Conservation (phyloP, 2,329 filamentous ascomycete species). For the Botrytis galanthina region DNA sequence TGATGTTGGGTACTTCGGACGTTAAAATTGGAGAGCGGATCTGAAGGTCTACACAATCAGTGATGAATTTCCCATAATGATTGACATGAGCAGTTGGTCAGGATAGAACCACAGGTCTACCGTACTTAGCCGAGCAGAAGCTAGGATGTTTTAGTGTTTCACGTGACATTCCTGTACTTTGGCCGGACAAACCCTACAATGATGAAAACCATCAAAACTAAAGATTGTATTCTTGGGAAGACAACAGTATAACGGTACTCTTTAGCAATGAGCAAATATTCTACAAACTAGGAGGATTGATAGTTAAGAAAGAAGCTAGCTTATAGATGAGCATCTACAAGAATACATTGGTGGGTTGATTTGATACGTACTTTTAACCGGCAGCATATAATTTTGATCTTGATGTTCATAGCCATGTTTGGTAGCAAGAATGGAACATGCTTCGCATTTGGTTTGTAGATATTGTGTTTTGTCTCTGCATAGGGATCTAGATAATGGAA, state of each 20-base stretch:
- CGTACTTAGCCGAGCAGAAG: slow-evolving; percentile 3
- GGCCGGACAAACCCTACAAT: neutral
- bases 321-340: accelerated
- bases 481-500: neutral
- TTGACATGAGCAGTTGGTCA: slow-evolving; percentile 13
- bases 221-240: neutral
- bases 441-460: neutral
- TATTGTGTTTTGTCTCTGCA: neutral
- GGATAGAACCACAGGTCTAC: neutral
- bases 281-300: neutral
- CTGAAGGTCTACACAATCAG: slow-evolving; percentile 15
- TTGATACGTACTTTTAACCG: neutral
- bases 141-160: neutral
- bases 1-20: slow-evolving; percentile 23
- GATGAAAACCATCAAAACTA: neutral
- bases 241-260: neutral
- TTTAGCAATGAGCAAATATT: neutral
- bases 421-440: neutral
- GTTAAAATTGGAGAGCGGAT: slow-evolving; percentile 25
- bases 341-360: neutral
- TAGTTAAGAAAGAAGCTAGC: too few species aligned
- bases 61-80: slow-evolving; percentile 13
- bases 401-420: neutral
- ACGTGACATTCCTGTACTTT: neutral
- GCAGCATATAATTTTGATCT: neutral